These are phyloP conservation scores for Spencermartinsiella ligniputridi DNA, from an alignment of 1,139 yeast species.

Conservation along the genomic window DNA sequence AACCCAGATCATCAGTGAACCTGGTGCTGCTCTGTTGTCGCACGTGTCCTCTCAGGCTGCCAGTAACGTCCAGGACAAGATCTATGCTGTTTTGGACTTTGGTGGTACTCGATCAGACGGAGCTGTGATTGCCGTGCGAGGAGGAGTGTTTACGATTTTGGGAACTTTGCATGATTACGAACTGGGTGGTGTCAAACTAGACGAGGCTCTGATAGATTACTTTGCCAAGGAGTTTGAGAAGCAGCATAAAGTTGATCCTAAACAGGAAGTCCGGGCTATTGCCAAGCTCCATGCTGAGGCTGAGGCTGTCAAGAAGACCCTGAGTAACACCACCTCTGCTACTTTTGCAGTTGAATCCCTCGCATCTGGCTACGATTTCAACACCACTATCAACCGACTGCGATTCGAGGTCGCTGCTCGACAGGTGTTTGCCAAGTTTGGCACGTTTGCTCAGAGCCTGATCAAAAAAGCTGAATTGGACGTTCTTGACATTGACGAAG, in stretches of 20 bases:
- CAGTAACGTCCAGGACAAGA: slow-evolving; percentile 63
- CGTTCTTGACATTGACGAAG: slow-evolving; percentile 83
- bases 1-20: slow-evolving; percentile 87
- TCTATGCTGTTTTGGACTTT: slow-evolving; percentile 90
- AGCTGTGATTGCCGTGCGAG: slow-evolving; percentile 88
- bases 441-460: slow-evolving; percentile 67
- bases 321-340: slow-evolving; percentile 84
- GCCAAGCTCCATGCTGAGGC: slow-evolving; percentile 88
- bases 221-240: slow-evolving; percentile 93
- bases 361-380: slow-evolving; percentile 92
- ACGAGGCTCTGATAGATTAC: slow-evolving; percentile 71
- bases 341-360: slow-evolving; percentile 93
- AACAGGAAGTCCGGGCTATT: slow-evolving; percentile 72
- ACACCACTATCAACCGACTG: slow-evolving; percentile 87
- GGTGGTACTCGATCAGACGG: slow-evolving; percentile 98
- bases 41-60: slow-evolving; percentile 43
- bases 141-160: slow-evolving; percentile 85
- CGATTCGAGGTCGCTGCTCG: slow-evolving; percentile 88
- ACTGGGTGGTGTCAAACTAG: slow-evolving; percentile 86
- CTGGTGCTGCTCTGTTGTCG: slow-evolving; percentile 86
- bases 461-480: slow-evolving; percentile 83
- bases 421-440: slow-evolving; percentile 69
- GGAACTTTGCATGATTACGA: slow-evolving; percentile 80
- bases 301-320: slow-evolving; percentile 81
- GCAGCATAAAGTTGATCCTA: slow-evolving; percentile 78